Base-by-base conservation (phyloP, 768 basidiomycete genomes). In the Termitomyces heimii region DNA sequence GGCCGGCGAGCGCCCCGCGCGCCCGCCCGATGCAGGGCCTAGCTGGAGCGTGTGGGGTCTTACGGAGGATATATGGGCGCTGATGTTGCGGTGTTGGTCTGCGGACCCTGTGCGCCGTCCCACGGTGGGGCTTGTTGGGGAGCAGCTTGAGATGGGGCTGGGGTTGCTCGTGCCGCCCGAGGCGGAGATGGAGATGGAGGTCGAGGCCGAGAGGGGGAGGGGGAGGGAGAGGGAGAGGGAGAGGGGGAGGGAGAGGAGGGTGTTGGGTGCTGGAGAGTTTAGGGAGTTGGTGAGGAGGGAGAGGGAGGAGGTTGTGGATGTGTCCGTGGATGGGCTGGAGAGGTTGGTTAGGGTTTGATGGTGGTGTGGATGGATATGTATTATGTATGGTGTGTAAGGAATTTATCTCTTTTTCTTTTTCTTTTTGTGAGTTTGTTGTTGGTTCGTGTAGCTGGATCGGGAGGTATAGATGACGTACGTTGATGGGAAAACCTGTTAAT, bases 31-130 rank as follows among this genome's bases (percentile, higher is more conserved):
- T 4, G 8, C 45, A 20, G 45, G 50, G 16, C 39, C 7, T 4
- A 53, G 55, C 51, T 60, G 59, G 59, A n/a, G 35, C 6, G 39
- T 51, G 44, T 60, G 59, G 55, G 59, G 59, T 1, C 34, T 60
- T 16, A 60, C 55, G 29, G 56, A 57, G 20, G 42, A 50, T 14
- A 39, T 57, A 0, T 57, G 56, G 56, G 16, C 24, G 29, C 4
- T 57, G 14, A 57, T 57, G 49, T 29, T 13, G 13, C 7, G 16
- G 22, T 57, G 56, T 8, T 57, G 56, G 56, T 14, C 44, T 4
- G 22, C 9, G 20, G 39, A 51, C n/a, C 56, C 56, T 0, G 42
- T 39, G 22, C 8, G 31, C 0, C 46, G 57, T 7, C 57, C 53
- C 24, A 58, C 53, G 16, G 39, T 54, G 4, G 53, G 53, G 1